Conservation (phyloP, 2,329 filamentous ascomycete genomes). For the Cryphonectria japonica region DNA sequence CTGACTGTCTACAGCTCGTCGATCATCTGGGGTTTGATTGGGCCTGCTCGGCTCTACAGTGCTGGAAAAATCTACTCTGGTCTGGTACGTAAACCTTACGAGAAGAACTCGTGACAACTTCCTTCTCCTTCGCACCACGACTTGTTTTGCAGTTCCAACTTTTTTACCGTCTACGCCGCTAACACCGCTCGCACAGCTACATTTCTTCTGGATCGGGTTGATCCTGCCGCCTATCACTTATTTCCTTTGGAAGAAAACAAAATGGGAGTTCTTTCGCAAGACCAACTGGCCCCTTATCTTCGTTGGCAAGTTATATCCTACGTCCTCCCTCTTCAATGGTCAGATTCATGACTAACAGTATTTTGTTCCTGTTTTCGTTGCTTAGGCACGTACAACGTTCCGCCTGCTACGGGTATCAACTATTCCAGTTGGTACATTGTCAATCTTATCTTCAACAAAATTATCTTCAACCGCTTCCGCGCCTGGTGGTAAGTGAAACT, state of each 20-base stretch:
- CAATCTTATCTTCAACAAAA: slow-evolving; percentile 50
- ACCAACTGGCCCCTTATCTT: slow-evolving; percentile 44
- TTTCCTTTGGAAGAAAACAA: slow-evolving; percentile 43
- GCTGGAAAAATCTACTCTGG: slow-evolving; percentile 50
- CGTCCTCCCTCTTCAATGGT: too few species aligned
- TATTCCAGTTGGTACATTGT: slow-evolving; percentile 47
- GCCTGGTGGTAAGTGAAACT: slow-evolving; percentile 47
- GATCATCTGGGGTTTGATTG: slow-evolving; percentile 56
- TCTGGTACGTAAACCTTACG: slow-evolving; percentile 32
- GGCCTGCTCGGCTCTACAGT: slow-evolving; percentile 52
- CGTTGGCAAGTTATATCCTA: slow-evolving; percentile 29
- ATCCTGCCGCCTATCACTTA: slow-evolving; percentile 48
- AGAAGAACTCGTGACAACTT: too few species aligned
- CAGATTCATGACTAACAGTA: too few species aligned
- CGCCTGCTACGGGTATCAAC: slow-evolving; percentile 43
- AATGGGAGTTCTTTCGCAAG: slow-evolving; percentile 40
- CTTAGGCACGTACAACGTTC: slow-evolving; percentile 41
- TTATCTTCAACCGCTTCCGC: slow-evolving; percentile 45
- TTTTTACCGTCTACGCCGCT: neutral
- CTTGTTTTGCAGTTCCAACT: neutral
- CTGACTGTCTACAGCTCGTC: slow-evolving; percentile 53
- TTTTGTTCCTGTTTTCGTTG: too few species aligned
- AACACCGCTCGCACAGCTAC: slow-evolving; percentile 35
- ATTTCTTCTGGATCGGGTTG: slow-evolving; percentile 55
- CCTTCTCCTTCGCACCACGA: too few species aligned